Conservation (phyloP, 2,329 filamentous ascomycete species). For the Plectosphaerella plurivora region DNA sequence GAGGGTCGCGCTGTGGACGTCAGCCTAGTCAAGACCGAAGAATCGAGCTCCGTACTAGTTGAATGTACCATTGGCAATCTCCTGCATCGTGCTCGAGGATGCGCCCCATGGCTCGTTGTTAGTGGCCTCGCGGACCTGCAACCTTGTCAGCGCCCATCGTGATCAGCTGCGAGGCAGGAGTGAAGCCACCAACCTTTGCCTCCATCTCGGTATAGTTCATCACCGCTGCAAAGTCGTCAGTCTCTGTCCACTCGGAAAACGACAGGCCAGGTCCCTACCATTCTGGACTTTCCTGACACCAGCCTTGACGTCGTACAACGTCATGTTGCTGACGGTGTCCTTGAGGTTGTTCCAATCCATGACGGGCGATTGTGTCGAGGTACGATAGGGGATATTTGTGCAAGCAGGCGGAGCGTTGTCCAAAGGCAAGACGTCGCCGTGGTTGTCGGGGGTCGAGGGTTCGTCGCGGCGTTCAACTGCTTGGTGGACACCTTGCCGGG, state of each 20-base stretch:
- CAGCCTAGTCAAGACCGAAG: conserved; percentile 1
- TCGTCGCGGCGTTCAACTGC: too few relatives aligned
- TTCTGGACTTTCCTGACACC: conserved; percentile 94
- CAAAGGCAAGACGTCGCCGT: too few relatives aligned
- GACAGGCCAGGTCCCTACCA: conserved; percentile 53
- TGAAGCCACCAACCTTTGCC: conserved; percentile 45
- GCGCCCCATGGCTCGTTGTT: conserved; percentile 98
- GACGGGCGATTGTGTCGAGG: conserved; percentile 19
- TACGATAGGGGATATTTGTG: neutral
- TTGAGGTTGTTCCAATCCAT: conserved; percentile 88
- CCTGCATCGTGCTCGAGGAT: conserved; percentile 83
- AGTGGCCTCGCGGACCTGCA: conserved; percentile 88
- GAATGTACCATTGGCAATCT: conserved; percentile 96
- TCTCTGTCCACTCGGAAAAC: too few relatives aligned
- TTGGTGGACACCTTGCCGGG: too few relatives aligned
- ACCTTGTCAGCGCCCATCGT: conserved; percentile 10
- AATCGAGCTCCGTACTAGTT: conserved; percentile 71
- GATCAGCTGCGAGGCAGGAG: conserved; percentile 1
- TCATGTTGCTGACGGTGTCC: conserved; percentile 85
- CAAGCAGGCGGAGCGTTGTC: too few relatives aligned
- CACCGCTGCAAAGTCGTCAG: conserved; percentile 57
- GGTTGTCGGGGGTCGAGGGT: too few relatives aligned
- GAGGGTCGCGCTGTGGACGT: conserved; percentile 68
- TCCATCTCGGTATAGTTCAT: conserved; percentile 99
- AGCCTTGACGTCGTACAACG: conserved; percentile 92